Conservation (phyloP, 495 filamentous ascomycete species). For the Aspergillus haitiensis region DNA sequence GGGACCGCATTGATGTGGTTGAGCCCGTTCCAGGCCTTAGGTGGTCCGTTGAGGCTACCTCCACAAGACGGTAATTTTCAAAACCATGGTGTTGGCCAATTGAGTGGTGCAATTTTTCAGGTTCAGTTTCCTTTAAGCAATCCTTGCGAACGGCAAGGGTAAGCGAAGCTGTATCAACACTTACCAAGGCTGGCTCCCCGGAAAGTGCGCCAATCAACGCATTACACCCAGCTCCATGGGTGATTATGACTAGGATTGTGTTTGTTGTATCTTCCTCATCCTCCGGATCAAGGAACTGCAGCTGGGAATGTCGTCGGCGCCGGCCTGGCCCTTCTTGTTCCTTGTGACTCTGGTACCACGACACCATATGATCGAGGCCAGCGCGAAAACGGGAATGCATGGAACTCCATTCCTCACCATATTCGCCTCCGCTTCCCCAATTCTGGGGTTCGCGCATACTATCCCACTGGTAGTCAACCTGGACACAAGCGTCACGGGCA, state of each 20-base stretch:
- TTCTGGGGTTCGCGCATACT: constrained; percentile 72
- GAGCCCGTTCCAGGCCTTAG: constrained; percentile 57
- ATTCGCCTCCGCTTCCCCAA: constrained; percentile 85
- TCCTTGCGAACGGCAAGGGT: constrained; percentile 82
- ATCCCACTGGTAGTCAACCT: constrained; percentile 93
- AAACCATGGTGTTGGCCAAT: constrained; percentile 38
- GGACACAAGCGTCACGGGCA: constrained; percentile 83
- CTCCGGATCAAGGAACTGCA: constrained; percentile 47
- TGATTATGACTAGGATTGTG: constrained; percentile 84
- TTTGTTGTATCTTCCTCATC: constrained; percentile 64
- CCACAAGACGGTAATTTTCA: constrained; percentile 72
- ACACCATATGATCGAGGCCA: constrained; percentile 71
- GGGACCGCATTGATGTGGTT: constrained; percentile 28
- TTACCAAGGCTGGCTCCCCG: constrained; percentile 81
- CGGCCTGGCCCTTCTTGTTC: constrained; percentile 24
- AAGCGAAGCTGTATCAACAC: constrained; percentile 85
- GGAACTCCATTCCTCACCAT: constrained; percentile 89
- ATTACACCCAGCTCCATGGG: constrained; percentile 97
- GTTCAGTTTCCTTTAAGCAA: constrained; percentile 31
- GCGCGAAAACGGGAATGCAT: constrained; percentile 89
- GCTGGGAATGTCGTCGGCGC: constrained; percentile 21
- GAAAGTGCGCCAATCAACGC: constrained; percentile 89
- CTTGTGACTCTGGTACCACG: constrained; percentile 73
- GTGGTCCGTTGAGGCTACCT: constrained; percentile 80
- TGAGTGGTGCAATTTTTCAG: constrained; percentile 23